A percentile compares a stretch with the other conserved stretches of the same genome.
Conservation (phyloP, 2,329 filamentous ascomycete genomes). For the Colletotrichum lupini region DNA sequence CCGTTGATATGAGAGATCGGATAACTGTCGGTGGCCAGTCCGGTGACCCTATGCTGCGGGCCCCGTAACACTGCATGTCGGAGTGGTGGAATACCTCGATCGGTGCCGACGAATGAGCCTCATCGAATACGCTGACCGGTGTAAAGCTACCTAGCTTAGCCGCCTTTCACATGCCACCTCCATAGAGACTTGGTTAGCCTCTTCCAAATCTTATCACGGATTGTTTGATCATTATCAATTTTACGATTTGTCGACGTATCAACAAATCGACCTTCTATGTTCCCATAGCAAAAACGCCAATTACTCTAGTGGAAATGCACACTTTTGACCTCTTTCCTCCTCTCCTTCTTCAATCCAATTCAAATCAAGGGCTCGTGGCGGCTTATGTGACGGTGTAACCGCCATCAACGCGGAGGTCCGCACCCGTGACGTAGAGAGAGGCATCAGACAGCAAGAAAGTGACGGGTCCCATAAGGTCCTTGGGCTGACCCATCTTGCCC, state of each 20-base stretch:
- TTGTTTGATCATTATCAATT: background rate
- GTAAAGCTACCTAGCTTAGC: background rate
- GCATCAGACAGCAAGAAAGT: constrained; percentile 88
- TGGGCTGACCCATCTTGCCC: constrained; percentile 91
- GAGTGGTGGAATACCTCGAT: background rate
- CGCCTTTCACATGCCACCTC: background rate
- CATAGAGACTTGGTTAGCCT: fast-evolving
- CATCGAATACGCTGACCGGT: background rate
- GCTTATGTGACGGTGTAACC: constrained; percentile 84
- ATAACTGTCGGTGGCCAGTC: background rate
- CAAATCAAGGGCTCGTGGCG: background rate
- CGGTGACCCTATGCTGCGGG: background rate
- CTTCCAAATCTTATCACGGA: background rate
- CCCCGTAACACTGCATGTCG: background rate
- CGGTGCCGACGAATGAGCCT: background rate
- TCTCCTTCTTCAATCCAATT: background rate
- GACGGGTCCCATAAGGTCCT: constrained; percentile 94
- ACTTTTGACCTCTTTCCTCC: background rate
- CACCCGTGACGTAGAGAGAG: constrained; percentile 76
- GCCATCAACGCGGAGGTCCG: constrained; percentile 85
- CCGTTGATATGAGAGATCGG: background rate
- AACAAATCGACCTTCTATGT: background rate
- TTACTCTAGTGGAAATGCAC: background rate
- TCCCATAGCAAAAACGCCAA: background rate
- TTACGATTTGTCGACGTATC: background rate